phyloP scores from a whole-genome alignment of 345 rosid genomes.

The sweet orange (Citrus sinensis) region DVS_A1.0 CM039168.1:2003501-2004000 shows the following conservation, averaged over 20 bases:
- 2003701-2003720: constrained; percentile 51
- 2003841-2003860: background rate
- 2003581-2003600: constrained; percentile 62
- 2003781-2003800: constrained; percentile 93
- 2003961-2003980: background rate
- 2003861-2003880: background rate
- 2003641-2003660: background rate
- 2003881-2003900: background rate
- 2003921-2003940: background rate
- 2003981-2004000: background rate
- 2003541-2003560: constrained; percentile 75
- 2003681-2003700: background rate
- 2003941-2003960: background rate
- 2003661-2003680: background rate
- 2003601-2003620: constrained; percentile 81
- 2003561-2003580: constrained; percentile 72
- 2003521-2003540: constrained; percentile 86
- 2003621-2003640: constrained; percentile 27
- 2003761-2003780: constrained; percentile 86
- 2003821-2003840: background rate
- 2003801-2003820: constrained; percentile 68
- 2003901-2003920: background rate
- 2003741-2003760: constrained; percentile 64
- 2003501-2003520: constrained; percentile 67
- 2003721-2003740: constrained; percentile 90